Evolutionary conservation across 2,329 filamentous ascomycete genomes (phyloP), one percentile per base, ranked within the genome.

Genomic region (Fusarium tjaetaba): DNA sequence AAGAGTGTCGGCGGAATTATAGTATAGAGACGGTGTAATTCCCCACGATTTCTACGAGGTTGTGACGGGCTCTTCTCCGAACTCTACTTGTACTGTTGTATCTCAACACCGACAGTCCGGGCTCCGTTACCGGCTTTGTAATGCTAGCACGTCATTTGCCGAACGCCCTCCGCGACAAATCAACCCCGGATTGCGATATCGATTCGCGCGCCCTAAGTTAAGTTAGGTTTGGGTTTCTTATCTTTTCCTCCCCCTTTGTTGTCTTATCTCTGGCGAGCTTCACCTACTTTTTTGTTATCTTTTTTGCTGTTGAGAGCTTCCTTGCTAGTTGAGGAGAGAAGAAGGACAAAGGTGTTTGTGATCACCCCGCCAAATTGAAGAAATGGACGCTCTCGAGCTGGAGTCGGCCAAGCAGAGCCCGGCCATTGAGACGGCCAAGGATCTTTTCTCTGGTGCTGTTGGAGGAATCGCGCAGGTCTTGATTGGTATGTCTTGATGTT

Each of bases 381-480:
- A 74, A 59, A 77, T 78, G 81, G 68, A 82, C 82, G 72, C 77
- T 79, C 59, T 80, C 64, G 84, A 85, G 64, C 57, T 82, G 48
- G 81, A 85, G 62, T 73, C 65, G 56, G 52, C 74, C 42, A 75
- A 79, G 61, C 77, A 81, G 71, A 76, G 78, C 70, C 81, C 83
- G 62, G 84, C 82, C 30, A 74, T 87, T 76, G 90, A 92, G 80
- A 93, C 93, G 56, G 86, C 91, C 78, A 99, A 98, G 87, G 96
- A 99, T 84, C 86, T 99, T 67, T 93, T 96, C 80, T 90, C 96
- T 16, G 96, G 96, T 42, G 96, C 96, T 68, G 93, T 92, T 13
- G 96, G 96, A 72, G 96, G 96, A 77, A 88, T 98, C 77, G 96
- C 96, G 24, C 96, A 99, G 84, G 96, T 99, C 48, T 85, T 99